Base-by-base conservation (phyloP, 2,329 filamentous ascomycete genomes). In the Cladosporium sp. region DNA sequence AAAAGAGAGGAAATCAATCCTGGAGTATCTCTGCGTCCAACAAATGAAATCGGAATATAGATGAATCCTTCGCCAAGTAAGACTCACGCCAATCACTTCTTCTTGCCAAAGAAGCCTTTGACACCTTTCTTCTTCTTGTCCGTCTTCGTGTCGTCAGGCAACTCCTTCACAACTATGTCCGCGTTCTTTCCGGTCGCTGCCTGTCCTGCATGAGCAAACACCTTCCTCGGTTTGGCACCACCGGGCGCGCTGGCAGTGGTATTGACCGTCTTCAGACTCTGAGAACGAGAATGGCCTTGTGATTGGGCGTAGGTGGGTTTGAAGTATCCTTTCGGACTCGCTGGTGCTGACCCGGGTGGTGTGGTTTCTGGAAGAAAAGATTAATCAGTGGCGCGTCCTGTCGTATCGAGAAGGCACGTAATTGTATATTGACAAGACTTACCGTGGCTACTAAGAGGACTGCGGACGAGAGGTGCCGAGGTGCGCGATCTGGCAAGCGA, bases 101-200 rank as follows among this genome's bases (percentile, higher is more conserved):
- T 68, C 59, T 55, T 62, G 34, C 66, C 63, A 42, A 66, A 65
- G n/a, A 60, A 51, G 15, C 67, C 52, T 49, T 65, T 68, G 57
- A 70, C 65, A 2, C 64, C 61, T 28, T 59, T 68, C 67, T 68
- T 71, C 63, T 63, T 68, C 56, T 65, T 66, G 20, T 63, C 62
- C 12, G 52, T 43, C 49, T 52, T 52, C 42, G 42, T 52, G 7
- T 43, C 54, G 1, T 59, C 47, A 14, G 14, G 22, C 7, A 52
- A 3, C 14, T 49, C 51, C 47, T 55, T 36, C 12, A 51, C 49
- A 20, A 43, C 19, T n/a, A 42, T 17, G 4, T 55, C 51, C 3
- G 43, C 42, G 7, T 55, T 36, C 50, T 54, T 55, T 3, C 49
- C 37, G 3, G 39, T 15, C 3, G 40, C 20, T 14, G 51, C 19